Conservation (phyloP, 331 rosid species). For the Dryas integrifolia region DNA sequence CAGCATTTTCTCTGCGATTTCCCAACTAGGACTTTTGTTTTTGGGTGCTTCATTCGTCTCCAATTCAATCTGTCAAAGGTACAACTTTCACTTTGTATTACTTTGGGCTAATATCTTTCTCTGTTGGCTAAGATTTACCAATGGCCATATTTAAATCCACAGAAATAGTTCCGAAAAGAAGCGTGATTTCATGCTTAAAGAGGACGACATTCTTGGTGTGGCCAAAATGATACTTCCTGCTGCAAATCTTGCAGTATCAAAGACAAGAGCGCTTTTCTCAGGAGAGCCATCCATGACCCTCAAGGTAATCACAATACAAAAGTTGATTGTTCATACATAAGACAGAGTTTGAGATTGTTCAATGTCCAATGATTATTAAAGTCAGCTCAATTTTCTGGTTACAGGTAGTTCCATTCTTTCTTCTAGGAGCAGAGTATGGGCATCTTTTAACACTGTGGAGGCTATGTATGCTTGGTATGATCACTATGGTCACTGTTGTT, state of each 20-base stretch:
- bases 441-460: conserved; percentile 76
- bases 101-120: background rate
- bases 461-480: conserved; percentile 68
- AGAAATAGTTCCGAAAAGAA: conserved; percentile 50
- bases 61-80: conserved; percentile 67
- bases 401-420: conserved; percentile 77
- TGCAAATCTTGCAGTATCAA: conserved; percentile 58
- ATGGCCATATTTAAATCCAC: conserved; percentile 18
- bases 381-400: conserved; percentile 18
- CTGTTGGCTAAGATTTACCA: conserved; percentile 11
- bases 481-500: background rate
- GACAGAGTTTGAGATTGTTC: background rate
- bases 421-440: conserved; percentile 82
- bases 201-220: conserved; percentile 62
- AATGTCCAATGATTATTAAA: background rate
- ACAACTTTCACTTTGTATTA: conserved; percentile 1
- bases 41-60: conserved; percentile 67
- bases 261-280: conserved; percentile 59
- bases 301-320: conserved; percentile 45
- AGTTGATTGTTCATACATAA: background rate
- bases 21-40: conserved; percentile 61
- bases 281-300: conserved; percentile 90
- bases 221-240: conserved; percentile 65
- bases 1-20: conserved; percentile 69
- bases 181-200: conserved; percentile 50